A percentile compares a stretch with the other conserved stretches of the same genome.
Evolutionary conservation across 208 protist species (phyloP).

Genomic region (Acanthamoeba culbertsoni): DNA sequence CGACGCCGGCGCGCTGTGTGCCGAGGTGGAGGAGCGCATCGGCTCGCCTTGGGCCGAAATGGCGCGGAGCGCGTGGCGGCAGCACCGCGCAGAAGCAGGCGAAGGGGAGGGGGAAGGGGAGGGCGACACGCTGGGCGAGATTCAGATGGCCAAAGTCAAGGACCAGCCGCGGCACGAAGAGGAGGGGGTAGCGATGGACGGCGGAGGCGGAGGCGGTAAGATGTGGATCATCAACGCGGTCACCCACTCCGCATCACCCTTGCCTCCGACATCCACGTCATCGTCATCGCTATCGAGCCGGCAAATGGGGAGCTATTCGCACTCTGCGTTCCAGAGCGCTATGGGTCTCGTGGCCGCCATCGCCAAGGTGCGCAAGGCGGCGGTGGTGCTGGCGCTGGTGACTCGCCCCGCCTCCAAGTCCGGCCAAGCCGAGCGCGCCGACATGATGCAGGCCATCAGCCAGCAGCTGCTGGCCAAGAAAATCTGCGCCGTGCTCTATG

Average conservation of each 20-base stretch:
- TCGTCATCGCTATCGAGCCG: too few species aligned
- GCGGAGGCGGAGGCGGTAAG: background rate
- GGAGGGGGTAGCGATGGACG: background rate
- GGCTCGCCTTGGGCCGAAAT: background rate
- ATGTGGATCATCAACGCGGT: slow-evolving; percentile 3
- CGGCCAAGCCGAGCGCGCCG: background rate
- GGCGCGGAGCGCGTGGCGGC: background rate
- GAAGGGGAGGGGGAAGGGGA: background rate
- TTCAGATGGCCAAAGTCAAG: background rate
- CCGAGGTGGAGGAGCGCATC: background rate
- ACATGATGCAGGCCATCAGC: background rate
- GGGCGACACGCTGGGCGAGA: background rate
- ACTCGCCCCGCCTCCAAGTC: background rate
- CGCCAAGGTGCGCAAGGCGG: background rate
- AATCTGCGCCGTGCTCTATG: background rate
- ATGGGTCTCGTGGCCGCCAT: background rate
- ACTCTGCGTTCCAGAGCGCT: background rate
- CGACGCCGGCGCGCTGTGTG: background rate
- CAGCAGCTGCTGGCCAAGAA: background rate
- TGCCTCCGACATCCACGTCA: background rate
- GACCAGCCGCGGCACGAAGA: background rate
- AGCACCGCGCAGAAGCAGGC: background rate
- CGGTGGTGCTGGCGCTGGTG: background rate
- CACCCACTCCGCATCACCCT: background rate
- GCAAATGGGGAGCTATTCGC: too few species aligned